Evolutionary conservation across 768 basidiomycete species (phyloP).

Genomic region (Tricholoma matsutake): DNA sequence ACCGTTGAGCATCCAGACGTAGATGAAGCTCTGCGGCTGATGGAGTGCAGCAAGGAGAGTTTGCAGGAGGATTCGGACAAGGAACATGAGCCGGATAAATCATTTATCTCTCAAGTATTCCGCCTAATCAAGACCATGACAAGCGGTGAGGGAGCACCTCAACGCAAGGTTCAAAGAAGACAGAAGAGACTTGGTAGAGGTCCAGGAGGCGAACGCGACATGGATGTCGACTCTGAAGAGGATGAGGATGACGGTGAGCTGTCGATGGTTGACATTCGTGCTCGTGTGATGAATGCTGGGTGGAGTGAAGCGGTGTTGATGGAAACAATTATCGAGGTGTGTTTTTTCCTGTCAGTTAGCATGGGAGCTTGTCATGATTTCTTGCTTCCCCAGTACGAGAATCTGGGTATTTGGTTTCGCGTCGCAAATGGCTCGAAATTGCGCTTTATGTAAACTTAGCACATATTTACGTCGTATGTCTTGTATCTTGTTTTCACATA

Average conservation of each 20-base stretch:
- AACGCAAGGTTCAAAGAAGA: constrained; percentile 36
- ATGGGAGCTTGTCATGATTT: constrained; percentile 12
- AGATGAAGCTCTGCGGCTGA: constrained; percentile 93
- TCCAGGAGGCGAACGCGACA: constrained; percentile 65
- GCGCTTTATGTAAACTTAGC: constrained; percentile 50
- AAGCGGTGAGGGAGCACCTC: constrained; percentile 28
- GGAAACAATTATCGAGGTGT: constrained; percentile 78
- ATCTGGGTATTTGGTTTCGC: constrained; percentile 74
- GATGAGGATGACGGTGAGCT: constrained; percentile 71
- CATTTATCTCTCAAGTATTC: constrained; percentile 81
- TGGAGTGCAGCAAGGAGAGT: constrained; percentile 95
- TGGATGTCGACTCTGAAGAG: constrained; percentile 66
- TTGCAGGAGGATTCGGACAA: constrained; percentile 77
- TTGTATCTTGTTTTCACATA: background rate
- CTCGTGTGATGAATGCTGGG: constrained; percentile 79
- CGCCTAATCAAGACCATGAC: constrained; percentile 89
- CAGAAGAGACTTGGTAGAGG: constrained; percentile 63
- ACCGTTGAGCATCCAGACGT: constrained; percentile 84
- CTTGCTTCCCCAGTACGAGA: constrained; percentile 67
- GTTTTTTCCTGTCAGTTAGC: constrained; percentile 19
- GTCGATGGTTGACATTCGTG: constrained; percentile 83
- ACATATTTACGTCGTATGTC: background rate
- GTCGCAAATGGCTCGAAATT: constrained; percentile 84
- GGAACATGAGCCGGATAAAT: constrained; percentile 70
- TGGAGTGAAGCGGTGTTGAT: constrained; percentile 91